Base-by-base conservation (phyloP, 768 basidiomycete species). In the Astraeus odoratus region DNA sequence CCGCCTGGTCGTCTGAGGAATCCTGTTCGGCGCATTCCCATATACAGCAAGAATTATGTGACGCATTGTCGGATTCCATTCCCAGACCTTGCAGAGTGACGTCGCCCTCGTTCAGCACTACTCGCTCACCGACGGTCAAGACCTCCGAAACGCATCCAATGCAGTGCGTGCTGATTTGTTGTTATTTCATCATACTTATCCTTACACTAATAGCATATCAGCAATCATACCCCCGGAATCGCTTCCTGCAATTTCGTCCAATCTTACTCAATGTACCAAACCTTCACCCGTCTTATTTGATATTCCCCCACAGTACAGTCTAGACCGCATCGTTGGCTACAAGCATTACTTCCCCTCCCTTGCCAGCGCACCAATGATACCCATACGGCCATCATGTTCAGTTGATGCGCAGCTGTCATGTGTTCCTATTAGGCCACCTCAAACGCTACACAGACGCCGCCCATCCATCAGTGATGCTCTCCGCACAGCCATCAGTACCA, bases 101-200 rank as follows among this genome's bases (percentile, higher is more conserved):
- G 15, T 42, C 43, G 30, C 55, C 25, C 3, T 35, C 19, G 16
- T 30, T 47, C 31, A 42, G 25, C 35, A n/a, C 6, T 10, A 31
- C 25, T 15, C 12, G 29, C 16, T 23, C 24, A 23, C 31, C 37
- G 16, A 53, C 42, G 47, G 46, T 82, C 46, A 91, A 87, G 57
- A 91, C 87, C 1, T 89, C 86, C 2, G 71, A 76, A 19, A 76
- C 83, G 0, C 89, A 91, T 63, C 89, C 90, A 6, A 86, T 94
- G 58, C 88, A 90, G 86, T 87, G 50, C 42, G 76, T 67, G 5
- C n/a, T 39, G 15, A 15, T 6, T 8, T 9, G 2, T n/a, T 18
- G n/a, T 22, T 24, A 9, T n/a, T 34, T 15, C 6, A 18, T 35
- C n/a, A 6, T 19, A 38, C 13, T 23, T 23, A 52, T 55, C 0